Base-by-base conservation (phyloP, 495 filamentous ascomycete species). In the Lentithecium fluviatile region DNA sequence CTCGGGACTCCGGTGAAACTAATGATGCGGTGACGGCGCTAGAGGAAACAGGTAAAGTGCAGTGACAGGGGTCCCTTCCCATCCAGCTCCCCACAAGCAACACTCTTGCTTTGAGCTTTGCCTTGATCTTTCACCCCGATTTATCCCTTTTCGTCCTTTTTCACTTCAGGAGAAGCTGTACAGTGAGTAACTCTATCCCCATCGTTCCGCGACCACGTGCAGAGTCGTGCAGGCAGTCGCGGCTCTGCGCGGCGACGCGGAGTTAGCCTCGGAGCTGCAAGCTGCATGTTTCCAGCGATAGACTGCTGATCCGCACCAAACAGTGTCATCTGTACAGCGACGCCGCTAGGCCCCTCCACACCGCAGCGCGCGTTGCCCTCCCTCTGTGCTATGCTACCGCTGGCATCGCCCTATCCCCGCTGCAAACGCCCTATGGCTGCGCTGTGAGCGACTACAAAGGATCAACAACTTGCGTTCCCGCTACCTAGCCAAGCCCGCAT, bases 321-420 rank as follows among this genome's bases (percentile, higher is more conserved):
- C 60, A 48, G 40, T 64, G 61, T 64, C 61, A 64, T 64, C 54
- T 59, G 61, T 58, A 43, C 51, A 49, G 51, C 45, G 25, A n/a
- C 58, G 40, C 58, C 48, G 37, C 25, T 48, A 61, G 50, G 26
- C 49, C 43, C 20, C 21, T 49, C 36, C 43, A 43, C 52, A 56
- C 19, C 51, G 26, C 32, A 26, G 38, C 20, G 45, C 59, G 43
- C 52, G 13, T 32, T 34, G 51, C 45, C 7, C 3, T 32, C 29
- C 34, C 24, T 20, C 45, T 34, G 21, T 32, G 24, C 36, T 55
- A 59, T 59, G 48, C 13, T 23, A 38, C 26, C 36, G 29, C 45
- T 46, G 50, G 38, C 45, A 24, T 56, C 37, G 20, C 42, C 29
- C 7, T 19, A 19, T 42, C 29, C 29, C n/a, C 40, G 37, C 42